Evolutionary conservation across 139 green algal species (phyloP).

Genomic region (Mesotaenium endlicherianum): DNA sequence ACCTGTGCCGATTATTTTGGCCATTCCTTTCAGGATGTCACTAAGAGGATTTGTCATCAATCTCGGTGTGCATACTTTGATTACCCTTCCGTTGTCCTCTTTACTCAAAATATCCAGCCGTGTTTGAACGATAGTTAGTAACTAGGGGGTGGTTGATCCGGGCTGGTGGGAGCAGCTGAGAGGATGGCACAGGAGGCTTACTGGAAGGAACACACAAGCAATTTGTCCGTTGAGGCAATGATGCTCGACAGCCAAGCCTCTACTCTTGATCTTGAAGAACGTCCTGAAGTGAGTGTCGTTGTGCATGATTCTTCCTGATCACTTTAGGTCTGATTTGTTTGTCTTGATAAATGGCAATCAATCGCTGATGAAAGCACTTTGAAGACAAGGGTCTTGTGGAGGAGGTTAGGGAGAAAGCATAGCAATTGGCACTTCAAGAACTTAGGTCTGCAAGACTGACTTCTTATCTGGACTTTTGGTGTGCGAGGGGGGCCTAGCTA

Average conservation of each 20-base stretch:
- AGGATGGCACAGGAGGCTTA: constrained; percentile 66
- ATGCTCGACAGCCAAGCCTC: constrained; percentile 81
- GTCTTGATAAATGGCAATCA: no score
- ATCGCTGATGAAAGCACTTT: no score
- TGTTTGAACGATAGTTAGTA: no score
- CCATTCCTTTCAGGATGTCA: no score
- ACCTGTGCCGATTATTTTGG: no score
- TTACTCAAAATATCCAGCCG: no score
- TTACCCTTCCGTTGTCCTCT: no score
- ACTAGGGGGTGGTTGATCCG: no score
- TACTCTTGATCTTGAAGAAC: constrained; percentile 73
- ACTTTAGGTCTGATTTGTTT: constrained; percentile 7
- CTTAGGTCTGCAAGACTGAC: neutral
- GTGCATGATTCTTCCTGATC: neutral
- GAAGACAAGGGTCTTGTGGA: constrained; percentile 7
- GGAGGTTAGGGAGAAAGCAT: neutral
- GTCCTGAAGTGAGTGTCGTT: constrained; percentile 72
- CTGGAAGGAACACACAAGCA: constrained; percentile 75
- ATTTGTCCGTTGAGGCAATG: constrained; percentile 76
- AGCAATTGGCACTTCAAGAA: neutral
- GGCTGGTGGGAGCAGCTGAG: no score
- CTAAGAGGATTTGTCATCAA: no score
- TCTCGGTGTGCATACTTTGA: no score
- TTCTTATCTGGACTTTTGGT: neutral
- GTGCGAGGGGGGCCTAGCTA: no score